A percentile compares a stretch with the other conserved stretches of the same genome.
Conservation (phyloP, 2,329 filamentous ascomycete genomes). For the Fusarium bulbicola region DNA sequence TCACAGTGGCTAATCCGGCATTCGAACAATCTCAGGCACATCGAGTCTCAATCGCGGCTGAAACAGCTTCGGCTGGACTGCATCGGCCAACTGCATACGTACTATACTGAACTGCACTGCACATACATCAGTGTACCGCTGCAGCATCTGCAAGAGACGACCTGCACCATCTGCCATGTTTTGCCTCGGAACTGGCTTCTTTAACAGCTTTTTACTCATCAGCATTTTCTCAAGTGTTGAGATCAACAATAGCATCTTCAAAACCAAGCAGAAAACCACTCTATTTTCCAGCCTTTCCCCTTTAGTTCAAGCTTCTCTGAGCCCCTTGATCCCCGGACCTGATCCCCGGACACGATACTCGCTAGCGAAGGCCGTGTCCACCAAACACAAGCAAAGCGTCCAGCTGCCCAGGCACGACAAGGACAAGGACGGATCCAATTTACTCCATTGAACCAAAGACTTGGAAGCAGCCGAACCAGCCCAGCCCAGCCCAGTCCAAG, state of each 20-base stretch:
- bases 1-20: slow-evolving; percentile 3
- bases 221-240: not conserved
- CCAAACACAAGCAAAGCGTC: slow-evolving; percentile 27
- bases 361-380: slow-evolving; percentile 29
- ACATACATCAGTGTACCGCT: not conserved
- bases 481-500: not conserved
- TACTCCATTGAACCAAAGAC: slow-evolving; percentile 36
- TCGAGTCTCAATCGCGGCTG: slow-evolving; percentile 15
- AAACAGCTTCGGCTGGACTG: slow-evolving; percentile 13
- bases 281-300: slow-evolving; percentile 24
- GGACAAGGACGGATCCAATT: slow-evolving; percentile 31
- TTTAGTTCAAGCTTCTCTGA: slow-evolving; percentile 39
- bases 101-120: not conserved
- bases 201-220: not conserved
- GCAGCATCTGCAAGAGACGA: not conserved
- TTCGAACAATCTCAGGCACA: slow-evolving; percentile 6
- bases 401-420: slow-evolving; percentile 22
- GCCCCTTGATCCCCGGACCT: slow-evolving; percentile 39
- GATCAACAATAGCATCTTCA: slow-evolving; percentile 19
- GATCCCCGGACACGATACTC: slow-evolving; percentile 23
- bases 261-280: slow-evolving; percentile 17
- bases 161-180: not conserved
- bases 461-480: slow-evolving; percentile 25
- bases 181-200: too few relatives aligned
- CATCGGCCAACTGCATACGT: slow-evolving; percentile 1